phyloP scores from a whole-genome alignment of 345 rosid genomes.

The Sisymbrium altissimum region DNA sequence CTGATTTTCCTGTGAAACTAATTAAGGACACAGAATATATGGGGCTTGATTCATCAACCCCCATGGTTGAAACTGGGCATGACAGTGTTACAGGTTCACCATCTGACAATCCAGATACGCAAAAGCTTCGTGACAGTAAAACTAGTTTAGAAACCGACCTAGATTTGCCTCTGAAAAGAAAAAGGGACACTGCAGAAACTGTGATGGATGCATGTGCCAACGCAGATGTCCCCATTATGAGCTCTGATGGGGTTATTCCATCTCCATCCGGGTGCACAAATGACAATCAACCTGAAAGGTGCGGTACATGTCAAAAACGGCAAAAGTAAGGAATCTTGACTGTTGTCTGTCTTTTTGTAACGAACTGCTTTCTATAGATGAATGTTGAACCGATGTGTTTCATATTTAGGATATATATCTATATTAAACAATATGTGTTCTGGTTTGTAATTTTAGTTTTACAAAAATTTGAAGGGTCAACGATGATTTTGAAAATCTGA shows the following conservation, averaged over 20 bases:
- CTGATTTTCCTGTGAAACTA: not conserved
- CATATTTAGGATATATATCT: not conserved
- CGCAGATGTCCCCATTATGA: slow-evolving; percentile 28
- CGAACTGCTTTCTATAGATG: slow-evolving; percentile 14
- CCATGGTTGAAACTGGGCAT: slow-evolving; percentile 1
- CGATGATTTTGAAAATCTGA: slow-evolving; percentile 24
- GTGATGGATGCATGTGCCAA: slow-evolving; percentile 39
- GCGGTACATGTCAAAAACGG: slow-evolving; percentile 39
- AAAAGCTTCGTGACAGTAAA: slow-evolving; percentile 30
- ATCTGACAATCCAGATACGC: slow-evolving; percentile 20
- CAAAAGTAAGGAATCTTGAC: slow-evolving; percentile 45
- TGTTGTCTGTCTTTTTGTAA: not conserved
- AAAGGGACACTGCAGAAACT: slow-evolving; percentile 33
- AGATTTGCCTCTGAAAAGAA: slow-evolving; percentile 37
- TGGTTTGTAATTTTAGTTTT: slow-evolving; percentile 18
- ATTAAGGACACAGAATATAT: not conserved
- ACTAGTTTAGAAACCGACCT: slow-evolving; percentile 34
- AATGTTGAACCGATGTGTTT: not conserved
- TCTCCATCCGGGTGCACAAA: slow-evolving; percentile 26
- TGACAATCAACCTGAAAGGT: slow-evolving; percentile 29
- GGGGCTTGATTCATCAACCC: slow-evolving; percentile 10
- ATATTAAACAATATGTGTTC: not conserved
- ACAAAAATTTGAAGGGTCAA: slow-evolving; percentile 38
- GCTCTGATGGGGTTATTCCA: slow-evolving; percentile 25
- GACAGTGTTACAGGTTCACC: not conserved